These are phyloP conservation scores for Galerina marginata DNA, from an alignment of 768 basidiomycete species.

Conservation along the genomic window DNA sequence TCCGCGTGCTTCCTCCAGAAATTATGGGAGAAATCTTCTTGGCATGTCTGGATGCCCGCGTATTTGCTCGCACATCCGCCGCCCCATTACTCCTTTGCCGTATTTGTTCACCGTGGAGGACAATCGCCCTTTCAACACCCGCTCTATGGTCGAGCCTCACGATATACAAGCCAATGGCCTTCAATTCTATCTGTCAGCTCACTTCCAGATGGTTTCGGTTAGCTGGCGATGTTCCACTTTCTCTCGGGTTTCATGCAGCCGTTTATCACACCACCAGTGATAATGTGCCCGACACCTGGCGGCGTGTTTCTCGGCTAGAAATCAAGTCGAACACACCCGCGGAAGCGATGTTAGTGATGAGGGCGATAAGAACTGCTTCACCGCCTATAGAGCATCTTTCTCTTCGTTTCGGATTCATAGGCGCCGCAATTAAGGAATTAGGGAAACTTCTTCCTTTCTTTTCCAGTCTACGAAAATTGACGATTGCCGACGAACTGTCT, in stretches of 20 bases:
- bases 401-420: too few species aligned
- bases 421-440: too few species aligned
- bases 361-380: too few species aligned
- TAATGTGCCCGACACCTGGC: not conserved
- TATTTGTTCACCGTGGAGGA: constrained; percentile 1
- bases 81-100: not conserved
- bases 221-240: not conserved
- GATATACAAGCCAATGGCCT: not conserved
- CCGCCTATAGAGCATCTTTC: too few species aligned
- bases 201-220: not conserved
- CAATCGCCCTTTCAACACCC: not conserved
- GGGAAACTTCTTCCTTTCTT: too few species aligned
- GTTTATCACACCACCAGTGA: too few species aligned
- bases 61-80: too few species aligned
- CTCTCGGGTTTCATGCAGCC: not conserved
- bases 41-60: not conserved
- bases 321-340: too few species aligned
- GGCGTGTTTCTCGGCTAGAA: not conserved
- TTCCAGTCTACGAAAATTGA: too few species aligned
- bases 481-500: too few species aligned
- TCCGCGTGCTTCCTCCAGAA: constrained; percentile 1
- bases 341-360: too few species aligned
- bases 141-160: not conserved
- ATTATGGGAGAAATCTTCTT: constrained; percentile 7
- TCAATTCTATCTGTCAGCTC: not conserved